Conservation (phyloP, 176 grass and related monocot species). For the Phoenix dactylifera region DNA sequence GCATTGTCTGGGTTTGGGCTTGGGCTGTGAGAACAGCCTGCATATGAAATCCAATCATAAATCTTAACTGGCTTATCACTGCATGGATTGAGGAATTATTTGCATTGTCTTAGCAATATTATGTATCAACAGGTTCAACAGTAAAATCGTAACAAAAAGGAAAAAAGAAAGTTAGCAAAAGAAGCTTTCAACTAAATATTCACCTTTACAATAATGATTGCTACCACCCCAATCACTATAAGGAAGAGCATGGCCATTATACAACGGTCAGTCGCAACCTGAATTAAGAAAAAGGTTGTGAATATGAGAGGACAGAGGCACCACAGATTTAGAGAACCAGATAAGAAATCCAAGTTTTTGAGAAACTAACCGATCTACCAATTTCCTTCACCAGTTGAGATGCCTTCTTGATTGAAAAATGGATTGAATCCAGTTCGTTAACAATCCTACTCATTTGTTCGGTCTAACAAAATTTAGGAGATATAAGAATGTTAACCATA, state of each 20-base stretch:
- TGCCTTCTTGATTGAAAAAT: conserved; percentile 96
- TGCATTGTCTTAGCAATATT: no score
- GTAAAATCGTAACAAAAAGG: no score
- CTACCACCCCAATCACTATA: conserved; percentile 89
- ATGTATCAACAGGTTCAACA: no score
- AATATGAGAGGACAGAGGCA: background rate
- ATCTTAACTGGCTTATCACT: no score
- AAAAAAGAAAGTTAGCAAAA: no score
- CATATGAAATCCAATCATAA: no score
- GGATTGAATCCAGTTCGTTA: conserved; percentile 94
- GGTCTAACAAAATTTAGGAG: conserved; percentile 46
- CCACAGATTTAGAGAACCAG: background rate
- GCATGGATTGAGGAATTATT: no score
- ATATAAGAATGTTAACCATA: conserved; percentile 9
- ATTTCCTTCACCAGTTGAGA: conserved; percentile 93
- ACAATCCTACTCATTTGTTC: conserved; percentile 96
- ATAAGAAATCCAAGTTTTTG: background rate
- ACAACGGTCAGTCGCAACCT: conserved; percentile 89
- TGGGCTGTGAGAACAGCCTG: no score
- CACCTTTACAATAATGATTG: conserved; percentile 88
- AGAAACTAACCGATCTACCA: conserved; percentile 53
- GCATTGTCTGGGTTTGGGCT: no score
- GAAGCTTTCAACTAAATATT: background rate
- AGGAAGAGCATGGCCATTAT: conserved; percentile 94
- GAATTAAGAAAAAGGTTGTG: conserved; percentile 9